phyloP scores from a whole-genome alignment of 192 early-diverging fungal species.

The Backusella circina region DNA sequence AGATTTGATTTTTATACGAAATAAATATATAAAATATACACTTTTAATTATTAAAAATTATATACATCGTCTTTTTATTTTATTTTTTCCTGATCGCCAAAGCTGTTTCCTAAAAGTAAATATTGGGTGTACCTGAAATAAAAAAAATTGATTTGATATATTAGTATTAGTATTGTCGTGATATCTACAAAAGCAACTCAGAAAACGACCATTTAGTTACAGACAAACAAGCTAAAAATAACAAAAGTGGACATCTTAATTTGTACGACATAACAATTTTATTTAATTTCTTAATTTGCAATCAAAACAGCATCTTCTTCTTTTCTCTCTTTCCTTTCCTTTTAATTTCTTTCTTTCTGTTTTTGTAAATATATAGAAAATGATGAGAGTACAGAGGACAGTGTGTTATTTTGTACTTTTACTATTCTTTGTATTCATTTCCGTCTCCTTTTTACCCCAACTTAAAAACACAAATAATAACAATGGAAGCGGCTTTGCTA shows the following conservation, averaged over 20 bases:
- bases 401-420: constrained; percentile 3
- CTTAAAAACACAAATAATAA: background rate
- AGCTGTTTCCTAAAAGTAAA: too few species aligned
- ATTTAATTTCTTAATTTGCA: background rate
- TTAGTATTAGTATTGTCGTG: background rate
- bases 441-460: background rate
- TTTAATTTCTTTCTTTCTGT: background rate
- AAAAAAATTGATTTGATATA: background rate
- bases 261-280: background rate
- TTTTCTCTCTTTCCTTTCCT: background rate
- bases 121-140: too few species aligned
- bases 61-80: background rate
- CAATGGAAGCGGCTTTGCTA: background rate
- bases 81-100: too few species aligned
- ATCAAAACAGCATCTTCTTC: background rate
- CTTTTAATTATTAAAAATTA: background rate
- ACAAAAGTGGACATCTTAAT: background rate
- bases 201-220: background rate
- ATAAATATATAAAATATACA: background rate
- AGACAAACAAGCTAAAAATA: background rate
- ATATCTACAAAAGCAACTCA: background rate
- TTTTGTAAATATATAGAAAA: constrained; percentile 1
- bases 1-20: background rate
- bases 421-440: constrained; percentile 2
- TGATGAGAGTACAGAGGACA: constrained; percentile 4